Percentiles rank a stretch among this genome's conserved stretches.
Conservation (phyloP, 1,284 basidiomycete genomes). For the Bondarzewia mesenterica region DNA sequence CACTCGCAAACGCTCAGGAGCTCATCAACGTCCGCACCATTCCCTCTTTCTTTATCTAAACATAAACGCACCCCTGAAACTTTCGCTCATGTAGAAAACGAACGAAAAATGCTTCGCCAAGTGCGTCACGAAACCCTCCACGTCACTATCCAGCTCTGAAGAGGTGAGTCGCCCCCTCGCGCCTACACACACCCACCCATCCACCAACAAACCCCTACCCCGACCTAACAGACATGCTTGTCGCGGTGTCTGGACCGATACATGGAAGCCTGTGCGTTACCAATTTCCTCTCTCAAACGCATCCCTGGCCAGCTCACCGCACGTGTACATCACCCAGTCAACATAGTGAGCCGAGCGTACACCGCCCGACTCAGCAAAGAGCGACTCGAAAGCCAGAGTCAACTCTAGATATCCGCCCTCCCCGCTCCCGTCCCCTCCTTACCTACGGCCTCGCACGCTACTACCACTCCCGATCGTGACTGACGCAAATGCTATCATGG, state of each 20-base stretch:
- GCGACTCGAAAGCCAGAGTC: slow-evolving; percentile 22
- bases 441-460: neutral
- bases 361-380: slow-evolving; percentile 49
- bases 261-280: slow-evolving; percentile 74
- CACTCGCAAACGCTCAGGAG: slow-evolving; percentile 70
- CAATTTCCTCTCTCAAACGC: neutral
- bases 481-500: too few species aligned
- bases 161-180: slow-evolving; percentile 42
- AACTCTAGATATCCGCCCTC: neutral
- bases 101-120: slow-evolving; percentile 73
- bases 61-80: neutral
- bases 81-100: slow-evolving; percentile 43
- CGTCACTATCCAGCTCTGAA: slow-evolving; percentile 62
- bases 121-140: slow-evolving; percentile 72
- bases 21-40: slow-evolving; percentile 58
- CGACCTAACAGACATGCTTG: slow-evolving; percentile 53
- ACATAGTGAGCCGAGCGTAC: slow-evolving; percentile 66
- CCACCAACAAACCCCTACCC: neutral
- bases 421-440: neutral
- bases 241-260: slow-evolving; percentile 73
- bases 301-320: neutral
- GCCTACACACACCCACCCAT: neutral
- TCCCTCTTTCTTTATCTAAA: neutral
- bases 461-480: neutral
- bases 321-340: slow-evolving; percentile 38